Base-by-base conservation (phyloP, 2,329 filamentous ascomycete genomes). In the Ceratocystis alfenasii region DNA sequence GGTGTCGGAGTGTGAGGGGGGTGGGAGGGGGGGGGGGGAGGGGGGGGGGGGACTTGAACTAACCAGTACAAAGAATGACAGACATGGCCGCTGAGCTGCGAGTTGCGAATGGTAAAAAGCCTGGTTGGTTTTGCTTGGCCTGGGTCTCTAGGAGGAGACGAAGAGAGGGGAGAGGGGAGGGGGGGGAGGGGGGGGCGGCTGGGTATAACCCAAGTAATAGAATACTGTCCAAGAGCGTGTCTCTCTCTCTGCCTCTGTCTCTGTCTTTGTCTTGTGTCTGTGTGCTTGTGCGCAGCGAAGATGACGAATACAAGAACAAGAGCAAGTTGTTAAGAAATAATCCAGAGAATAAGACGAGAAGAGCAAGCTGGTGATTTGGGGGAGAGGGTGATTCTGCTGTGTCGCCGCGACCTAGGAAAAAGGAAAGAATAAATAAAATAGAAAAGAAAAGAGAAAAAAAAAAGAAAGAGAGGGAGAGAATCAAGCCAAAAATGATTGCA, bases 61-160 rank as follows among this genome's bases (percentile, higher is more conserved):
- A 77, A 84, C 82, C 82, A 73, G 82, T 84, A 72, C 82, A 84
- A 68, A 84, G 79, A 76, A 84, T 84, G 70, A 84, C 82, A 71
- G 82, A 84, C 82, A 84, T 84, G 63, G 41, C 30, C 53, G 44
- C 20, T 36, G 22, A n/a, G 45, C 30, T 28, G 25, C 17, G 46
- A 5, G 53, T 15, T 63, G 62, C 5, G 12, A 22, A 48, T 63
- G 41, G n/a, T 28, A 7, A 6, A 22, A 25, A 28, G 15, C 2
- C 2, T 45, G 7, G 20, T 62, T 17, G 22, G 22, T 22, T 22
- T 12, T 60, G n/a, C 25, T 63, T 36, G 2, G 61, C 25, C 4
- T 17, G 7, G 3, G 28, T 17, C 33, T 10, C 33, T 30, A 7
- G 8, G 12, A 30, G 45, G 17, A 20, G 45, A 48, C 17, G 45